Percentiles rank a stretch among this genome's conserved stretches.
Evolutionary conservation across 2,329 filamentous ascomycete species (phyloP).

Genomic region (Trichoderma asperellum): DNA sequence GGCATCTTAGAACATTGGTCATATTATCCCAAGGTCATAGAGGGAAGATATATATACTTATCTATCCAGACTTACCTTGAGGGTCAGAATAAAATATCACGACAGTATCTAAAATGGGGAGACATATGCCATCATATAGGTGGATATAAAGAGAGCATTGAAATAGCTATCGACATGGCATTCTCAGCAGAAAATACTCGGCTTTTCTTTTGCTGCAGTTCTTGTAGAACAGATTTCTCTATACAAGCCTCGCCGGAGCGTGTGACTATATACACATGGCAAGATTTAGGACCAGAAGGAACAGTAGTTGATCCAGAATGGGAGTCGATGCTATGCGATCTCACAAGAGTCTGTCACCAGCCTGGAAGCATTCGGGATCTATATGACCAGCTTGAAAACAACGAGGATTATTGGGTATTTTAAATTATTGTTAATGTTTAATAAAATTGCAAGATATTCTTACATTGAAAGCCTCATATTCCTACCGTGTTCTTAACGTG

Average conservation of each 20-base stretch:
- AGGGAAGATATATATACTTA: constrained; percentile 13
- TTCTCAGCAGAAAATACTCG: constrained; percentile 4
- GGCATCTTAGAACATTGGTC: neutral
- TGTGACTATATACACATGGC: constrained; percentile 2
- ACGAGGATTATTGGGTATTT: neutral
- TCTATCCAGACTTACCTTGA: neutral
- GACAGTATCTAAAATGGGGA: neutral
- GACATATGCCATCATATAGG: neutral
- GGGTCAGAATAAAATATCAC: neutral
- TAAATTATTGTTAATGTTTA: no score
- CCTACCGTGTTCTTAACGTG: no score
- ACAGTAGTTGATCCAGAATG: neutral
- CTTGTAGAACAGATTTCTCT: constrained; percentile 7
- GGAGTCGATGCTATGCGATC: neutral
- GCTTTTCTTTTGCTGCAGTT: neutral
- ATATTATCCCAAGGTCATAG: constrained; percentile 2
- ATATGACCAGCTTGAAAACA: constrained; percentile 20
- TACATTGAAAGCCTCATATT: no score
- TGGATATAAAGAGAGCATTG: neutral
- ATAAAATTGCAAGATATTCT: no score
- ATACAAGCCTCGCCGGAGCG: constrained; percentile 1
- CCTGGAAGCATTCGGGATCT: constrained; percentile 12
- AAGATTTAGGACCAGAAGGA: constrained; percentile 15
- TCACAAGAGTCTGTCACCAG: neutral
- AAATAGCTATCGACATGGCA: neutral